phyloP scores from a whole-genome alignment of 257 asterid species.

The Nicotiana paniculata region DNA sequence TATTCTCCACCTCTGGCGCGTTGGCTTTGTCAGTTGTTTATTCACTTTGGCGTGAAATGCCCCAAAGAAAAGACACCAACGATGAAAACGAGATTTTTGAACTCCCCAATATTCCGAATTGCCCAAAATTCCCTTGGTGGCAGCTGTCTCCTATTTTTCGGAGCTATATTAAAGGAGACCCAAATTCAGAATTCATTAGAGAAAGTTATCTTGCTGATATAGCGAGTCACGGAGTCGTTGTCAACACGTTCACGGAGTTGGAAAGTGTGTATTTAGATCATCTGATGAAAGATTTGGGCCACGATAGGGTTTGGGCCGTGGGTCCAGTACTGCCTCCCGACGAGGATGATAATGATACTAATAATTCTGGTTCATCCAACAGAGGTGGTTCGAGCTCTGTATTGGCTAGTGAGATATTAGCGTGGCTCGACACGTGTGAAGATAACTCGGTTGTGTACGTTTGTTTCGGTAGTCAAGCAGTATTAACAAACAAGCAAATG shows the following conservation, averaged over 20 bases:
- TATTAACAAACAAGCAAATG: slow-evolving; percentile 56
- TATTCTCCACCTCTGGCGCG: slow-evolving; percentile 69
- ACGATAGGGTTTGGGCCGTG: slow-evolving; percentile 49
- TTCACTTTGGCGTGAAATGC: slow-evolving; percentile 47
- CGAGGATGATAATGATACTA: background rate
- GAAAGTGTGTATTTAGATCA: slow-evolving; percentile 39
- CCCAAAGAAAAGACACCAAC: slow-evolving; percentile 11
- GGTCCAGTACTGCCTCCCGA: slow-evolving; percentile 56
- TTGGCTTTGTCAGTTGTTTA: slow-evolving; percentile 33
- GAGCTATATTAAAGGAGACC: slow-evolving; percentile 32
- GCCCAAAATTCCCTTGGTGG: slow-evolving; percentile 71
- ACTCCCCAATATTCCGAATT: slow-evolving; percentile 33
- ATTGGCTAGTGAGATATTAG: slow-evolving; percentile 9
- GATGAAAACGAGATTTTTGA: slow-evolving; percentile 29
- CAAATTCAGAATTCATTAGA: slow-evolving; percentile 34
- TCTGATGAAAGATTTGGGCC: slow-evolving; percentile 32
- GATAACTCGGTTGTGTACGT: slow-evolving; percentile 47
- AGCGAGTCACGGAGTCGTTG: slow-evolving; percentile 40
- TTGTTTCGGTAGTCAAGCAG: slow-evolving; percentile 79
- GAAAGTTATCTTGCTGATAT: slow-evolving; percentile 22
- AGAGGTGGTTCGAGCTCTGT: slow-evolving; percentile 46
- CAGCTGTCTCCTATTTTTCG: slow-evolving; percentile 58
- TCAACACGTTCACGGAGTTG: slow-evolving; percentile 47
- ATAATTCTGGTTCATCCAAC: background rate
- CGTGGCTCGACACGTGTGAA: slow-evolving; percentile 55